A percentile compares a stretch with the other conserved stretches of the same genome.
phyloP scores from a whole-genome alignment of 2,329 filamentous ascomycete genomes.

The Corynespora cassiicola region DNA sequence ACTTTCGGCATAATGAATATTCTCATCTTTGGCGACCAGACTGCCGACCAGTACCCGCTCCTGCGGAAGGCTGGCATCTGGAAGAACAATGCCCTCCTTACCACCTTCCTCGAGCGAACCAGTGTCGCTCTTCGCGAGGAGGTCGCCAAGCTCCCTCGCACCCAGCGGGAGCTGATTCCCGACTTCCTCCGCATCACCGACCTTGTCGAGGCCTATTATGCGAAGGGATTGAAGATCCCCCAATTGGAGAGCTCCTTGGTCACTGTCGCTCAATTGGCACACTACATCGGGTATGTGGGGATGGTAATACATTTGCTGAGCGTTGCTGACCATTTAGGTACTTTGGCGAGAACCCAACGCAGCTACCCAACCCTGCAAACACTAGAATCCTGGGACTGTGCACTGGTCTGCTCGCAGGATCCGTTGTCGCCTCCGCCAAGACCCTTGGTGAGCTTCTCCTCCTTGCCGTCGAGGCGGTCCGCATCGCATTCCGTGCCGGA shows the following conservation, averaged over 20 bases:
- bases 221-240: constrained; percentile 63
- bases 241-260: constrained; percentile 70
- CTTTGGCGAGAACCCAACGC: constrained; percentile 61
- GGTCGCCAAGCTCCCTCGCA: constrained; percentile 62
- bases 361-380: constrained; percentile 56
- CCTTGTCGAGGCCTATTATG: constrained; percentile 69
- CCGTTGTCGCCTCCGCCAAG: constrained; percentile 68
- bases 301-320: too few relatives aligned
- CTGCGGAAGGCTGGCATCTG: constrained; percentile 57
- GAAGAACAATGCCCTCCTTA: constrained; percentile 64
- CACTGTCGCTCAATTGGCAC: constrained; percentile 69
- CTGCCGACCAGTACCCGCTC: constrained; percentile 69
- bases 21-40: constrained; percentile 76
- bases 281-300: constrained; percentile 73
- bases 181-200: constrained; percentile 68
- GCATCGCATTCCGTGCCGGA: constrained; percentile 71
- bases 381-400: constrained; percentile 68
- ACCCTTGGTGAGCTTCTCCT: constrained; percentile 68
- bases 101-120: constrained; percentile 66
- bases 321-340: constrained; percentile 45
- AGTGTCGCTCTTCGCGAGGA: constrained; percentile 66
- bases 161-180: constrained; percentile 66
- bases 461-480: constrained; percentile 68
- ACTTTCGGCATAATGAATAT: constrained; percentile 49
- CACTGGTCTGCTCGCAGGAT: constrained; percentile 73